These are phyloP conservation scores for Lenzites betulinus DNA, from an alignment of 768 basidiomycete genomes.

Conservation along the genomic window DNA sequence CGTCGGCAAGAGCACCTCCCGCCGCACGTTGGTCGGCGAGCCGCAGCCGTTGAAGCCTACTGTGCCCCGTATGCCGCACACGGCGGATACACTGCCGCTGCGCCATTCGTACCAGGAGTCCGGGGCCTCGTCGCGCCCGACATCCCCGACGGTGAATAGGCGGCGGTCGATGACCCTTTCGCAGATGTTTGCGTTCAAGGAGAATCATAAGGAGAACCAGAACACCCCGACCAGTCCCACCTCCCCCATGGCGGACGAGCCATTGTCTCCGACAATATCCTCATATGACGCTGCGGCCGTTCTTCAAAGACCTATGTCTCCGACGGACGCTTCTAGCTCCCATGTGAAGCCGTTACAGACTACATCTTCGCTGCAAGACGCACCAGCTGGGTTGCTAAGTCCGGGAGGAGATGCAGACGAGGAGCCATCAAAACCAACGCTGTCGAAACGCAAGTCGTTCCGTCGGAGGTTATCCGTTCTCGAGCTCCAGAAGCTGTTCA, in stretches of 20 bases:
- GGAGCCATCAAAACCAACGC: conserved; percentile 19
- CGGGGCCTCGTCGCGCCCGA: conserved; percentile 13
- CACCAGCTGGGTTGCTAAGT: conserved; percentile 10
- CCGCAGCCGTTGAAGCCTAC: background rate
- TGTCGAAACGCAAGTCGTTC: conserved; percentile 31
- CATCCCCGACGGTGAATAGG: conserved; percentile 25
- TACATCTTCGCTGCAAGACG: conserved; percentile 26
- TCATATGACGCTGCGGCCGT: conserved; percentile 16
- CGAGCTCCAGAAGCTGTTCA: conserved; percentile 37
- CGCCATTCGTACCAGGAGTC: conserved; percentile 14
- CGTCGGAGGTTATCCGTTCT: conserved; percentile 36
- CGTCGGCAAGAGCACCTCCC: conserved; percentile 27
- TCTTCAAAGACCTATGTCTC: conserved; percentile 23
- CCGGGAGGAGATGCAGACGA: background rate
- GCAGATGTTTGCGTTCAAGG: conserved; percentile 31
- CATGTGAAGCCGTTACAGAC: conserved; percentile 13
- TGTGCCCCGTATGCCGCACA: background rate
- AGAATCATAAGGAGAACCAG: conserved; percentile 13
- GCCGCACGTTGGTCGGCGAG: conserved; percentile 14
- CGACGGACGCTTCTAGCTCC: conserved; percentile 27
- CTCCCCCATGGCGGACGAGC: conserved; percentile 11
- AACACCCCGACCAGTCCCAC: conserved; percentile 7
- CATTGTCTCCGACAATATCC: conserved; percentile 15
- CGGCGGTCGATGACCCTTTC: conserved; percentile 31
- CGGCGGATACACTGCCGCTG: conserved; percentile 4